Evolutionary conservation across 2,329 filamentous ascomycete genomes (phyloP).

Genomic region (Talaromyces piceae): DNA sequence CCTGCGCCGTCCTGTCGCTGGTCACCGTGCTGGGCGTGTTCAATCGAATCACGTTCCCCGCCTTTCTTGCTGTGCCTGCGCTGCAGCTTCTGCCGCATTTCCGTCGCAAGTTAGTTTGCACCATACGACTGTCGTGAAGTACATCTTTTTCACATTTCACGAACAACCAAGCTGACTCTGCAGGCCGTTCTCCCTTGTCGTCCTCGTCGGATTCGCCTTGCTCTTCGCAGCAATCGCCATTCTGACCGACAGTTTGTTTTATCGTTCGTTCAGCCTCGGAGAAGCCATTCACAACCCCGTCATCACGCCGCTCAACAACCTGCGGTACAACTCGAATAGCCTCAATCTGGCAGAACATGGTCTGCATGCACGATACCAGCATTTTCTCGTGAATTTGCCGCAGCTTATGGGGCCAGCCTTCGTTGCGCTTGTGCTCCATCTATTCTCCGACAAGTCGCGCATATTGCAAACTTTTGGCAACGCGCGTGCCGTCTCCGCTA

Average conservation of each 20-base stretch:
- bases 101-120: constrained; percentile 57
- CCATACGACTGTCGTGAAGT: constrained; percentile 13
- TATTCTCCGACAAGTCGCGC: constrained; percentile 39
- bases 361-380: constrained; percentile 71
- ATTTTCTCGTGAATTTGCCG: constrained; percentile 63
- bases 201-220: constrained; percentile 57
- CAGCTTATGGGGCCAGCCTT: constrained; percentile 65
- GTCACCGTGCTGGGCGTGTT: constrained; percentile 81
- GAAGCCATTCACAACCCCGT: constrained; percentile 50
- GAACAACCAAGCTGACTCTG: neutral
- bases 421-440: constrained; percentile 40
- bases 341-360: constrained; percentile 68
- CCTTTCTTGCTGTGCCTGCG: constrained; percentile 78
- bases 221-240: constrained; percentile 66
- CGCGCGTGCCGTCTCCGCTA: constrained; percentile 34
- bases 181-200: constrained; percentile 53
- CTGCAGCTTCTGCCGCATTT: constrained; percentile 81
- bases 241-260: constrained; percentile 78
- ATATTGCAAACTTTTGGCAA: constrained; percentile 29
- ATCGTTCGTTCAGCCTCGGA: constrained; percentile 39
- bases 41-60: constrained; percentile 95
- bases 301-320: constrained; percentile 70
- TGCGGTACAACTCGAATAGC: constrained; percentile 64
- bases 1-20: constrained; percentile 70
- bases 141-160: constrained; percentile 6